These are phyloP conservation scores for Cryptosporidium sp. DNA, from an alignment of 169 alveolate species.

Conservation along the genomic window DNA sequence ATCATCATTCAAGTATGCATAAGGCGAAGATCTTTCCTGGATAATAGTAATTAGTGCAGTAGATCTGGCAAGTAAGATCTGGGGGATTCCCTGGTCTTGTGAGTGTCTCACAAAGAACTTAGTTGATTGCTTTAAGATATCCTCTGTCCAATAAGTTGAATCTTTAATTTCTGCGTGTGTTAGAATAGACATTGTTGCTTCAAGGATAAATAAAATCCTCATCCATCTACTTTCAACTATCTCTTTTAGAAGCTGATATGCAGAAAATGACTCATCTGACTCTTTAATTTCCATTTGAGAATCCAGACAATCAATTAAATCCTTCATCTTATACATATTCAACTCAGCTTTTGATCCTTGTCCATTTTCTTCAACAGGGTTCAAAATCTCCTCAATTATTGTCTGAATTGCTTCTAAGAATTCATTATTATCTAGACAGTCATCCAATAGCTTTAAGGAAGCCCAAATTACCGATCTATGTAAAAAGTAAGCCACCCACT, in stretches of 20 bases:
- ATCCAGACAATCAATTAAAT: constrained; percentile 4
- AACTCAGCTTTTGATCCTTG: constrained; percentile 10
- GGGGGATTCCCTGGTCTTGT: constrained; percentile 34
- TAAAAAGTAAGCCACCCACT: constrained; percentile 72
- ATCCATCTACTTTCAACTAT: constrained; percentile 42
- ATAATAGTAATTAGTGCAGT: constrained; percentile 38
- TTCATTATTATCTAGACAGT: constrained; percentile 5
- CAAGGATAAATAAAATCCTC: constrained; percentile 47
- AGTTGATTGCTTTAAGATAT: constrained; percentile 33
- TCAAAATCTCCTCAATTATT: constrained; percentile 19
- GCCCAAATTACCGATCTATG: constrained; percentile 53
- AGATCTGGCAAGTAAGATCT: constrained; percentile 53
- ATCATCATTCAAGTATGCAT: neutral
- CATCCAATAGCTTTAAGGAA: constrained; percentile 10
- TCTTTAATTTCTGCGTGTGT: neutral
- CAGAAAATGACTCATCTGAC: constrained; percentile 12
- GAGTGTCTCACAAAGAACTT: constrained; percentile 23
- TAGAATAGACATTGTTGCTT: constrained; percentile 16
- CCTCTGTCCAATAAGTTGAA: constrained; percentile 14
- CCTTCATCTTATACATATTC: constrained; percentile 6
- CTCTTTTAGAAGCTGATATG: constrained; percentile 1
- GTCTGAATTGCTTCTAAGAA: neutral
- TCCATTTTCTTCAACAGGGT: constrained; percentile 20
- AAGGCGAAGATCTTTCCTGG: constrained; percentile 10
- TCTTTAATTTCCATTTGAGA: constrained; percentile 1